Conservation (phyloP, 306 rosid genomes). For the Cucumis melo region DNA sequence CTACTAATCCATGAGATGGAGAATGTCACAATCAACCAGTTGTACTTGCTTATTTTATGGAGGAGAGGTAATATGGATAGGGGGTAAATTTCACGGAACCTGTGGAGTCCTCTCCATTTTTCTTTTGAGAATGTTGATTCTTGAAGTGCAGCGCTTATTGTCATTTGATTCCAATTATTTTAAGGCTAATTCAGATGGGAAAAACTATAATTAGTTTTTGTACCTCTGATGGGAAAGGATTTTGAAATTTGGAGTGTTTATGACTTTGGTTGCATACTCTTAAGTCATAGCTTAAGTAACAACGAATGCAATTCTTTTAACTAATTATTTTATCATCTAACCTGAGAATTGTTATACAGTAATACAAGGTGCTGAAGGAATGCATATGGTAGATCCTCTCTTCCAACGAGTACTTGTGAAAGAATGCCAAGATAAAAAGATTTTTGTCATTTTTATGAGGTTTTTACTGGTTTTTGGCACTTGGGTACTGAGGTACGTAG, state of each 20-base stretch:
- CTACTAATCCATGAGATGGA: too few species aligned
- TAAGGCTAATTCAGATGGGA: background rate
- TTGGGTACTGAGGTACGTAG: conserved; percentile 72
- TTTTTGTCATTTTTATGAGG: conserved; percentile 83
- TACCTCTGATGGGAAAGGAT: background rate
- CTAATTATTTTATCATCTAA: background rate
- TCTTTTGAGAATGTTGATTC: too few species aligned
- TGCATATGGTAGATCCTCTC: conserved; percentile 96
- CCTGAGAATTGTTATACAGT: conserved; percentile 36
- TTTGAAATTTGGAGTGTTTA: background rate
- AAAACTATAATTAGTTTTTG: background rate
- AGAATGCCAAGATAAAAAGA: conserved; percentile 51
- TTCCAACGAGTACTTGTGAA: conserved; percentile 86
- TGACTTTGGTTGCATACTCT: background rate
- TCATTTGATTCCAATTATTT: background rate
- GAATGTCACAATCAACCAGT: too few species aligned
- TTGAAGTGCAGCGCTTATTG: background rate
- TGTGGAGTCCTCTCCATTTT: too few species aligned
- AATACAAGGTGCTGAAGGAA: conserved; percentile 88
- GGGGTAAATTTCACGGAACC: too few species aligned
- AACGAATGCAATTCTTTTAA: background rate
- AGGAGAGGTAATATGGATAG: too few species aligned
- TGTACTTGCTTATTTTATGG: too few species aligned
- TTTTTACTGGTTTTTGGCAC: conserved; percentile 98
- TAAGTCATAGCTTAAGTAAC: background rate